phyloP scores from a whole-genome alignment of 1,284 basidiomycete genomes.

The Moesziomyces parantarcticus region DNA sequence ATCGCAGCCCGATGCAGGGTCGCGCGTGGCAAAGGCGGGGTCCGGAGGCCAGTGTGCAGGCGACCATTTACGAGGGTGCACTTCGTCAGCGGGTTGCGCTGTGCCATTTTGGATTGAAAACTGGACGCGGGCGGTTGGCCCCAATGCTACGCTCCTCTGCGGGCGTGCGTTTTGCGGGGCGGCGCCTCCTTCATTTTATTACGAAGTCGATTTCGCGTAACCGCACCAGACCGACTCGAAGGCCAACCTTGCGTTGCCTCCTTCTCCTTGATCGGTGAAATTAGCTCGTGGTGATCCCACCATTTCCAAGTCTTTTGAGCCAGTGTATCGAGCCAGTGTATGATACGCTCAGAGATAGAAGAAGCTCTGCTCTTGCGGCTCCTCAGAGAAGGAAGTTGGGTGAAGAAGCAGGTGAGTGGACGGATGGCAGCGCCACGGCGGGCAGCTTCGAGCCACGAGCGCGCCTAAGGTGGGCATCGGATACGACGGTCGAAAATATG shows the following conservation, averaged over 20 bases:
- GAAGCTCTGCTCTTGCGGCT: no score
- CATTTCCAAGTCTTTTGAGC: no score
- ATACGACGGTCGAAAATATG: conserved; percentile 12
- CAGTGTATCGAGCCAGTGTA: no score
- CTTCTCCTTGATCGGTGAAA: no score
- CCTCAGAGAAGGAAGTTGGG: no score
- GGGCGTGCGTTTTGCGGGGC: no score
- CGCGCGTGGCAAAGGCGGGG: no score
- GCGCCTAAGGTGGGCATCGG: conserved; percentile 1
- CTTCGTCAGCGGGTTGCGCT: background rate
- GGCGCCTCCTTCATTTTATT: conserved; percentile 3
- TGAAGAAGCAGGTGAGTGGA: no score
- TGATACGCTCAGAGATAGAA: no score
- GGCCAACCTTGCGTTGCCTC: background rate
- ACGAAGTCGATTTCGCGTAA: conserved; percentile 35
- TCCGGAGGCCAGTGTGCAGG: no score
- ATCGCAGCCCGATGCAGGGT: no score
- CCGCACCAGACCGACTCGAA: background rate
- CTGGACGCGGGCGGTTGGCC: background rate
- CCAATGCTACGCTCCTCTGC: background rate
- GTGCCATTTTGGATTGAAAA: background rate
- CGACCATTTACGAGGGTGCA: background rate
- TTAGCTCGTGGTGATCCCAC: no score
- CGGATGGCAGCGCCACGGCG: background rate
- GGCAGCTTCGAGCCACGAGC: background rate